phyloP scores from a whole-genome alignment of 768 basidiomycete genomes.

The Russula vinacea region DNA sequence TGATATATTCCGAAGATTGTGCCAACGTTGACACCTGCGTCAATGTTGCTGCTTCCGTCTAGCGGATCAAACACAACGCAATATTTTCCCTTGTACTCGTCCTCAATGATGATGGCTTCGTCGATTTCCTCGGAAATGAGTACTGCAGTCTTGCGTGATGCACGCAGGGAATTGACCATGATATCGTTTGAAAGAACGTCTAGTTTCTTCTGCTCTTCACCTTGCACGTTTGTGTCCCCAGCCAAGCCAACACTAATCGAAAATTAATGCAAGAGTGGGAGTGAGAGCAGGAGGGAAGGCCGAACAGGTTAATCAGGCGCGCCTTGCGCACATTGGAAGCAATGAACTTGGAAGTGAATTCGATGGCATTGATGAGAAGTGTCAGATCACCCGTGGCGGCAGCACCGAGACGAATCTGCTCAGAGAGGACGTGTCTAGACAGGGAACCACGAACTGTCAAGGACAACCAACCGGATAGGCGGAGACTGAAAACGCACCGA shows the following conservation, averaged over 20 bases:
- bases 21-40: conserved; percentile 98
- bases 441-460: neutral
- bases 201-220: conserved; percentile 99
- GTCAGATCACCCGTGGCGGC: conserved; percentile 92
- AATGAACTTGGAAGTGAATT: conserved; percentile 95
- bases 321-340: conserved; percentile 97
- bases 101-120: conserved; percentile 87
- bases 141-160: conserved; percentile 95
- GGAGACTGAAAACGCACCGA: conserved; percentile 50
- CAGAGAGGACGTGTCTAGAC: conserved; percentile 80
- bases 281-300: conserved; percentile 21
- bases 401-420: conserved; percentile 78
- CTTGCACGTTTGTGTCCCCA: conserved; percentile 94
- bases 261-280: conserved; percentile 9
- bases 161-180: conserved; percentile 95
- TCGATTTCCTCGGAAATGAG: conserved; percentile 96
- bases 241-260: conserved; percentile 83
- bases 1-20: conserved; percentile 98
- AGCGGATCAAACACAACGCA: conserved; percentile 99
- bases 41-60: conserved; percentile 97
- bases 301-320: conserved; percentile 93
- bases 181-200: conserved; percentile 98
- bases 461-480: conserved; percentile 12
- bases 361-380: conserved; percentile 90
- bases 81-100: conserved; percentile 77